These are phyloP conservation scores for Pythium coloratum DNA, from an alignment of 352 stramenopile genomes.

Conservation along the genomic window DNA sequence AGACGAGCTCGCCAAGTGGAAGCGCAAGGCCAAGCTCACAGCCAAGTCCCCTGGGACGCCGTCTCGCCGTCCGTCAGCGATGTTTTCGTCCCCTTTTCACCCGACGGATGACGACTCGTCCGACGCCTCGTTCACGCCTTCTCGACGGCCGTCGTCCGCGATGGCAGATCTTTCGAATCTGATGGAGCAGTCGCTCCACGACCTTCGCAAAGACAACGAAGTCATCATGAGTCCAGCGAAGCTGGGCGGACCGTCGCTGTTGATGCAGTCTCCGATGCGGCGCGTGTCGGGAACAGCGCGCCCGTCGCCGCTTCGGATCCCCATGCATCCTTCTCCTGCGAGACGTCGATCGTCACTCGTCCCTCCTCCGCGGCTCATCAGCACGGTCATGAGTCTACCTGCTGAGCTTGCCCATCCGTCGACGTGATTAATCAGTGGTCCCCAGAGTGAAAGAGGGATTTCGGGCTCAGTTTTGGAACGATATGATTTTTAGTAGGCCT, in stretches of 20 bases:
- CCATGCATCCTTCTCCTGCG: conserved; percentile 25
- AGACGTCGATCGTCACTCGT: conserved; percentile 22
- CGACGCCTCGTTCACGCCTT: conserved; percentile 46
- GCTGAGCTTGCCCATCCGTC: not conserved
- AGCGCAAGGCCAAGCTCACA: conserved; percentile 69
- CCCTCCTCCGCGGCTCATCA: conserved; percentile 28
- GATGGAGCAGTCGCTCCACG: conserved; percentile 77
- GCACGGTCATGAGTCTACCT: conserved; percentile 15
- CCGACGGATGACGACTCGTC: conserved; percentile 60
- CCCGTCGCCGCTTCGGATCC: conserved; percentile 25
- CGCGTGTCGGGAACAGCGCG: conserved; percentile 6
- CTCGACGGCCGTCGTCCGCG: conserved; percentile 53
- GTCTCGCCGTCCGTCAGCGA: conserved; percentile 44
- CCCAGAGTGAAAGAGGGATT: too few relatives aligned
- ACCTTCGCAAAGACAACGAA: conserved; percentile 53
- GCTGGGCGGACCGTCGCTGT: conserved; percentile 11
- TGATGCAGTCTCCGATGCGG: conserved; percentile 25
- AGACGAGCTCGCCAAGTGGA: conserved; percentile 64
- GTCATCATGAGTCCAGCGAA: conserved; percentile 6
- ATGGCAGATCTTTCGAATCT: conserved; percentile 77
- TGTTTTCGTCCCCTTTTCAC: conserved; percentile 48
- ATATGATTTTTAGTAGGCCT: too few relatives aligned
- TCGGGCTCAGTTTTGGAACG: too few relatives aligned
- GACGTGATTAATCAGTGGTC: not conserved
- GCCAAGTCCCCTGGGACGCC: conserved; percentile 35